Evolutionary conservation across 108 stramenopile species (phyloP).

Genomic region (Nitzschia sp.): DNA sequence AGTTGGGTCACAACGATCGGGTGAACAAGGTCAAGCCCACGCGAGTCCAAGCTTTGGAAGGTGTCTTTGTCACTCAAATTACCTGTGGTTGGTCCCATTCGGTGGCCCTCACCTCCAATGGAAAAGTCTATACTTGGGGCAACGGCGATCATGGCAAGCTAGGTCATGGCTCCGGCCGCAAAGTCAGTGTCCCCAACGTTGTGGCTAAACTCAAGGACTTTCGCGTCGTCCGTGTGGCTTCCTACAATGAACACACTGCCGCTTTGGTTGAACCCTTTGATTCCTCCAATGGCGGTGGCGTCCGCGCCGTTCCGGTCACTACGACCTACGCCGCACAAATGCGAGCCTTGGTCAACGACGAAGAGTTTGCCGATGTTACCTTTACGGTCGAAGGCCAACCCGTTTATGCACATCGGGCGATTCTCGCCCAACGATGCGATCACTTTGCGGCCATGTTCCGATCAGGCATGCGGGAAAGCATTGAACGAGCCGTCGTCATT

Average conservation of each 20-base stretch:
- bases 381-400: conserved; percentile 89
- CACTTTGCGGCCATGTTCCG: conserved; percentile 97
- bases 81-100: conserved; percentile 96
- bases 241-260: conserved; percentile 97
- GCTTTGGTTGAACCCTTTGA: conserved; percentile 84
- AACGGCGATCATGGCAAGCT: conserved; percentile 68
- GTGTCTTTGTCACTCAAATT: conserved; percentile 77
- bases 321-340: conserved; percentile 76
- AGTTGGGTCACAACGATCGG: conserved; percentile 93
- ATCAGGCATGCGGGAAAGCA: conserved; percentile 87
- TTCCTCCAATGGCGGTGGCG: conserved; percentile 49
- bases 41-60: conserved; percentile 72
- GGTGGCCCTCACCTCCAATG: conserved; percentile 78
- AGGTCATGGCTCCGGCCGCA: conserved; percentile 85
- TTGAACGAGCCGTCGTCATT: conserved; percentile 63
- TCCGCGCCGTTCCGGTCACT: conserved; percentile 68
- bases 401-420: conserved; percentile 86
- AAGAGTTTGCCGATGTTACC: conserved; percentile 89
- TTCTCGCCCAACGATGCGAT: conserved; percentile 88
- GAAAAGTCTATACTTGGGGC: conserved; percentile 79
- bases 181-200: conserved; percentile 83
- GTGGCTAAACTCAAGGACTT: conserved; percentile 87
- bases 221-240: conserved; percentile 89
- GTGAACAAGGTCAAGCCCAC: conserved; percentile 85
- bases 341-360: conserved; percentile 86